Conservation (phyloP, 192 early-diverging fungal genomes). For the Diversispora eburnea region DNA sequence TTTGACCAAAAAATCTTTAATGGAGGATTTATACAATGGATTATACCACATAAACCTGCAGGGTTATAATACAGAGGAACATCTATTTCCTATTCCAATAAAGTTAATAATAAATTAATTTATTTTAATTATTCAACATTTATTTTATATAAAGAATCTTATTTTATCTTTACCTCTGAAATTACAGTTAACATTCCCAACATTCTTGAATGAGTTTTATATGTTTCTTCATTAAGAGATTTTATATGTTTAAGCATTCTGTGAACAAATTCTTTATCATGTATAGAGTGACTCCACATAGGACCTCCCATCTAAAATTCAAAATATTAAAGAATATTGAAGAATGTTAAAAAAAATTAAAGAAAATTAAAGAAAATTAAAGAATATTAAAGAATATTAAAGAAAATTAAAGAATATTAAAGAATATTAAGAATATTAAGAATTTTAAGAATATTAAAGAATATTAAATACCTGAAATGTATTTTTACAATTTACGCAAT, state of each 20-base stretch:
- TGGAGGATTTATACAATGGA: slow-evolving; percentile 74
- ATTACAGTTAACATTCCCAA: slow-evolving; percentile 93
- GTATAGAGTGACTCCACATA: slow-evolving; percentile 80
- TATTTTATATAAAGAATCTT: neutral
- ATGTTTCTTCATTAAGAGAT: slow-evolving; percentile 48
- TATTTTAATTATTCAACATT: neutral
- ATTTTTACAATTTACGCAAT: slow-evolving; percentile 74
- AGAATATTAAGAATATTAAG: neutral
- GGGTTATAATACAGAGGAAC: slow-evolving; percentile 82
- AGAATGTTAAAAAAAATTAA: no score
- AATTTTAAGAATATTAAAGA: slow-evolving; percentile 1
- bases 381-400: slow-evolving; percentile 11
- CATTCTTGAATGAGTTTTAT: slow-evolving; percentile 84
- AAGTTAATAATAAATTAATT: neutral
- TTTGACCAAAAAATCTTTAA: slow-evolving; percentile 60
- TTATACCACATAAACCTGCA: slow-evolving; percentile 59
- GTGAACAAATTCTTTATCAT: slow-evolving; percentile 78
- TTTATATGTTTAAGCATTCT: slow-evolving; percentile 77
- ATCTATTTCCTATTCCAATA: slow-evolving; percentile 47
- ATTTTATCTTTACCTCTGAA: slow-evolving; percentile 55
- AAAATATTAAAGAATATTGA: neutral
- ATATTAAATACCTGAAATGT: slow-evolving; percentile 58
- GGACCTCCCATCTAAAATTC: slow-evolving; percentile 80
- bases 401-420: neutral
- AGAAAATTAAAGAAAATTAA: neutral